A percentile compares a stretch with the other conserved stretches of the same genome.
phyloP scores from a whole-genome alignment of 495 filamentous ascomycete species.

The Massariosphaeria phaeospora region DNA sequence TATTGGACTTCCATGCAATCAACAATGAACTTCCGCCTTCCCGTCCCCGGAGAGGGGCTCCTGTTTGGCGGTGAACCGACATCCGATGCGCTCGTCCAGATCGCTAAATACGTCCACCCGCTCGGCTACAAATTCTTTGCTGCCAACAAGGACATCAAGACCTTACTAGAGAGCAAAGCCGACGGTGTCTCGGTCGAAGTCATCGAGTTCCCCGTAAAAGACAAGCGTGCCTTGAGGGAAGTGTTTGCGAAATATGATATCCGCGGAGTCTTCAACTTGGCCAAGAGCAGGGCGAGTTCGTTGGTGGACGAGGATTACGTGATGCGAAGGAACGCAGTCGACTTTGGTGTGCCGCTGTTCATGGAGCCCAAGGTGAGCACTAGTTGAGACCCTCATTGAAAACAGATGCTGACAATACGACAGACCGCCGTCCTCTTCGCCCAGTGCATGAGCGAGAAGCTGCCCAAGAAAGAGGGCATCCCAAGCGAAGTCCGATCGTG shows the following conservation, averaged over 20 bases:
- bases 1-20: constrained; percentile 97
- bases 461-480: constrained; percentile 75
- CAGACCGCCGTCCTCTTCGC: constrained; percentile 95
- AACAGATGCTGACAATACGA: constrained; percentile 22
- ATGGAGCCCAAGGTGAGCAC: constrained; percentile 96
- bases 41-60: constrained; percentile 86
- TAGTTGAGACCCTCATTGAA: constrained; percentile 1
- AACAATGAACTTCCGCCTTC: constrained; percentile 98
- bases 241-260: constrained; percentile 98
- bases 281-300: constrained; percentile 74
- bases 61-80: constrained; percentile 81
- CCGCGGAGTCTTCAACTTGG: constrained; percentile 92
- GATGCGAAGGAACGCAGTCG: constrained; percentile 95
- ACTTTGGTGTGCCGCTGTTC: constrained; percentile 95
- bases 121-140: constrained; percentile 93
- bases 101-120: constrained; percentile 79
- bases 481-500: constrained; percentile 86
- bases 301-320: constrained; percentile 92
- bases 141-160: constrained; percentile 72
- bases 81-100: constrained; percentile 60
- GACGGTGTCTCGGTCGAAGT: constrained; percentile 72
- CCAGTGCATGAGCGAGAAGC: constrained; percentile 91
- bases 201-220: constrained; percentile 94
- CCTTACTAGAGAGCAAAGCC: constrained; percentile 65
- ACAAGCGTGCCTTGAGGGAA: constrained; percentile 90